Conservation (phyloP, 345 rosid genomes). For the Chamaenerion angustifolium region DNA sequence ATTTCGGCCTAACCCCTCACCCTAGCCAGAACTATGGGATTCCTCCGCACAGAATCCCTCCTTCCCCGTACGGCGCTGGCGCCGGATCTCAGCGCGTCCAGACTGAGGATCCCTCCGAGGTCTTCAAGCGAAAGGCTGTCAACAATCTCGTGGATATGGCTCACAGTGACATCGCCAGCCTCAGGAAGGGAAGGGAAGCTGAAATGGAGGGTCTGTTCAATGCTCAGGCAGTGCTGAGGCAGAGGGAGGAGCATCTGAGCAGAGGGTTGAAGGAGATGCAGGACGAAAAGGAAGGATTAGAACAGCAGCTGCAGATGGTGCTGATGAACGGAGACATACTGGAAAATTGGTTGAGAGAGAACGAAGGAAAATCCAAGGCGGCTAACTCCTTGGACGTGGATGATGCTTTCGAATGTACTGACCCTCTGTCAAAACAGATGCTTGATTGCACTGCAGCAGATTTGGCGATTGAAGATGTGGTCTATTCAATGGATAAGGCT, state of each 20-base stretch:
- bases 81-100: constrained; percentile 16
- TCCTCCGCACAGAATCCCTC: constrained; percentile 27
- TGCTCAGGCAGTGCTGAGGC: constrained; percentile 51
- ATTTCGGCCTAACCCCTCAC: constrained; percentile 8
- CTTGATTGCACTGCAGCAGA: constrained; percentile 59
- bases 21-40: constrained; percentile 5
- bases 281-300: constrained; percentile 61
- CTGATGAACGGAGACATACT: constrained; percentile 57
- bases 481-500: constrained; percentile 67
- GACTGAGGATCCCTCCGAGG: constrained; percentile 63
- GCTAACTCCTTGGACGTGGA: constrained; percentile 35
- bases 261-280: constrained; percentile 58
- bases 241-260: constrained; percentile 44
- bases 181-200: constrained; percentile 57
- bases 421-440: constrained; percentile 62
- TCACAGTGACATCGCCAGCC: constrained; percentile 35
- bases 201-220: constrained; percentile 68
- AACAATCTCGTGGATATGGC: constrained; percentile 54
- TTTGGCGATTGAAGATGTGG: constrained; percentile 78
- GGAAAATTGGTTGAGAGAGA: constrained; percentile 59
- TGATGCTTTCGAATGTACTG: constrained; percentile 40
- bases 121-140: constrained; percentile 54
- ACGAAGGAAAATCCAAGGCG: constrained; percentile 29
- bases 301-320: constrained; percentile 71
- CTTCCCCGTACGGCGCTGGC: constrained; percentile 38